Evolutionary conservation across 2,329 filamentous ascomycete species (phyloP), one percentile per base, ranked within the genome.

Genomic region (Curvularia sp.): DNA sequence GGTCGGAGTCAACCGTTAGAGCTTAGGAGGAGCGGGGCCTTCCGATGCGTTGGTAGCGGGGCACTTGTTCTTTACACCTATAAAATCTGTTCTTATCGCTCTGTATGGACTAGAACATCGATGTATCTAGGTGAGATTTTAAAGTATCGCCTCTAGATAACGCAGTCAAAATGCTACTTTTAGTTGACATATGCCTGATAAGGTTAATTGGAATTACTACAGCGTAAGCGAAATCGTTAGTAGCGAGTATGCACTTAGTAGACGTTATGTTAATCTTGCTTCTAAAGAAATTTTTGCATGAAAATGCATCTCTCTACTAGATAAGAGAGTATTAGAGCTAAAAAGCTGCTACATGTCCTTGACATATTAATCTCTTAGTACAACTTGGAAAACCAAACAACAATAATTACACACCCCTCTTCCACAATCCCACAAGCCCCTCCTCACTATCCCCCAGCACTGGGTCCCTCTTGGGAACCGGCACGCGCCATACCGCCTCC

Each of bases 381-480:
- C 6, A 36, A 36, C 15, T 36, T 13, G 4, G 18, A 36, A 36
- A 36, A 36, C 2, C 15, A 18, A 8, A 36, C 2, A n/a, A 18
- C 15, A 15, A 3, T 4, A 18, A 9, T 36, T 6, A 36, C 3
- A 8, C 28, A 6, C 28, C 34, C 15, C 34, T 36, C 34, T n/a
- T 57, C 78, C 78, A 81, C 55, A 74, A 54, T 28, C 76, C 77
- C 60, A 69, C 61, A 12, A 81, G 28, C 1, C 80, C 79, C 21
- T 78, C 74, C 36, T 64, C 28, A 45, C 67, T 63, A 23, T 64
- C 53, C 0, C 83, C 82, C 52, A 84, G 60, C 13, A 84, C 77
- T 12, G 82, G 82, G 77, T 86, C 83, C 21, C 63, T 74, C 50
- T 72, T 72, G 0, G 82, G 81, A 61, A 79, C 80, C 25, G 69